Percentiles rank a stretch among this genome's conserved stretches.
These are phyloP conservation scores for Termitomyces sp. DNA, from an alignment of 768 basidiomycete species.

Conservation along the genomic window DNA sequence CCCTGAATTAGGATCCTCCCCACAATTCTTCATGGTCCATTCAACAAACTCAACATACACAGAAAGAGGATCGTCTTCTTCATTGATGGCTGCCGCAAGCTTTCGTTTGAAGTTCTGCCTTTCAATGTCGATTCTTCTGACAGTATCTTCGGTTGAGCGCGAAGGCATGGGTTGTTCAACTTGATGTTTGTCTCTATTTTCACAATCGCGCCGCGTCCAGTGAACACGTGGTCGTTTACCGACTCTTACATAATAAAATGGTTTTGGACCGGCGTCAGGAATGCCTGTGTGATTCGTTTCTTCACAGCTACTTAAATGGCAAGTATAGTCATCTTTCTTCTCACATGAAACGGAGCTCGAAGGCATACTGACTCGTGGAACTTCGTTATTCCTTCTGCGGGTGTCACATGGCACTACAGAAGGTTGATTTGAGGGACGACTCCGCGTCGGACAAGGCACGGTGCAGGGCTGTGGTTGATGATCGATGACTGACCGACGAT, in stretches of 20 bases:
- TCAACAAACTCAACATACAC: slow-evolving; percentile 83
- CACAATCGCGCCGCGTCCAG: slow-evolving; percentile 15
- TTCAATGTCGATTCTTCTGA: slow-evolving; percentile 23
- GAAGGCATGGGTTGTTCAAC: slow-evolving; percentile 15
- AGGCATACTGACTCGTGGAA: neutral
- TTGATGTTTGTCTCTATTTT: slow-evolving; percentile 12
- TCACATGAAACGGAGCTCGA: neutral
- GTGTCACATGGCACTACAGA: neutral
- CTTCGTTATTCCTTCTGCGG: neutral
- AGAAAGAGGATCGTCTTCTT: slow-evolving; percentile 85
- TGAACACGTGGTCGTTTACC: slow-evolving; percentile 12
- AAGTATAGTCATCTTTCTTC: neutral
- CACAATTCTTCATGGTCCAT: slow-evolving; percentile 83
- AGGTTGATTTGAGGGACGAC: neutral
- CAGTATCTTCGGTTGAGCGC: slow-evolving; percentile 14
- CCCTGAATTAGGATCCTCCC: slow-evolving; percentile 63
- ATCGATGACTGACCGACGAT: neutral
- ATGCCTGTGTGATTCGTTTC: neutral
- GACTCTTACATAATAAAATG: neutral
- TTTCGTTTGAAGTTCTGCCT: slow-evolving; percentile 31
- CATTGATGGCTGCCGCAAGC: slow-evolving; percentile 50
- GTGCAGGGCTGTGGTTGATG: neutral
- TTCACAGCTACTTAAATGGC: neutral
- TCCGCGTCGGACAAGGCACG: neutral
- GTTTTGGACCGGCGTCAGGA: too few relatives aligned